Conservation (phyloP, 106 monocot genomes). For the Dendrobium huoshanense region DNA sequence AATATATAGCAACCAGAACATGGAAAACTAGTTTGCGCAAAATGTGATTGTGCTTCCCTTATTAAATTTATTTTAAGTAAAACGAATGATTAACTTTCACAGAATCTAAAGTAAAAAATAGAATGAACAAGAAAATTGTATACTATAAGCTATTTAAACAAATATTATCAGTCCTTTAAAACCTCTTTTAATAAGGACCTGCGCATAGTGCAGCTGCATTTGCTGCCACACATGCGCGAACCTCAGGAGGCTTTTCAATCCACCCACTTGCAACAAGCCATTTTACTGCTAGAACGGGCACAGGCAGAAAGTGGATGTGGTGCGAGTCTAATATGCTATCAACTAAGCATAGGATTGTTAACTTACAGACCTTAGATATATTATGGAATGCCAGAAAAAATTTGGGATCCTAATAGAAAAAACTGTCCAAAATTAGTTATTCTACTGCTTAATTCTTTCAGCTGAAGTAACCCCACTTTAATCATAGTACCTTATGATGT, state of each 20-base stretch:
- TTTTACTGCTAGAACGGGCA: not conserved
- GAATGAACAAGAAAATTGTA: not conserved
- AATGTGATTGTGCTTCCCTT: not conserved
- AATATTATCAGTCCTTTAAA: not conserved
- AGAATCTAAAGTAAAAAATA: not conserved
- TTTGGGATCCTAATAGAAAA: not conserved
- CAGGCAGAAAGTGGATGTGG: not conserved
- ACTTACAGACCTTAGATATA: not conserved
- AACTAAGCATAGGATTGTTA: not conserved
- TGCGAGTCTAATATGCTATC: not conserved
- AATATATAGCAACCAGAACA: not conserved
- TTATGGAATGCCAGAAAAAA: not conserved
- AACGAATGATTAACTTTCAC: not conserved
- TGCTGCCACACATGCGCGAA: not conserved
- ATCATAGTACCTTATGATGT: not conserved
- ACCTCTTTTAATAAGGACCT: not conserved
- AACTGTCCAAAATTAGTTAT: not conserved
- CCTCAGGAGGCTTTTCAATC: not conserved
- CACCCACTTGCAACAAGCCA: not conserved
- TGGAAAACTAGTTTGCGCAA: not conserved
- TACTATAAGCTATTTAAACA: not conserved
- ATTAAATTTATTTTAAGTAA: not conserved
- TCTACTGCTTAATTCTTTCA: not conserved
- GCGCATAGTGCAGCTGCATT: not conserved
- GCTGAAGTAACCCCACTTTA: not conserved